Percentiles rank a stretch among this genome's conserved stretches.
phyloP scores from a whole-genome alignment of 2,329 filamentous ascomycete genomes.

The Paradendryphiella salina region DNA sequence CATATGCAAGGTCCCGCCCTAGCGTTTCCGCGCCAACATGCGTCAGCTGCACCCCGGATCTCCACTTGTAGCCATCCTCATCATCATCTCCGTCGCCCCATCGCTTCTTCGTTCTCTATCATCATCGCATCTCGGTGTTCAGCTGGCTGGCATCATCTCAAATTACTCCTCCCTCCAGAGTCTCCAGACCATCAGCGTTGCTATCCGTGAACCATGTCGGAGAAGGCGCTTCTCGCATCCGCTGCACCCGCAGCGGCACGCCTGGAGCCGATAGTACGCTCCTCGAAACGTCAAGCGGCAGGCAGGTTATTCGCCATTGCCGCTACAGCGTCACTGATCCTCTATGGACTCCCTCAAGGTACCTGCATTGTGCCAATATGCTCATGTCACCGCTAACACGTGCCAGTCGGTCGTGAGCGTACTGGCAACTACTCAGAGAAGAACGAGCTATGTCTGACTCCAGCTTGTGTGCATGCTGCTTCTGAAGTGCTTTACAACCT shows the following conservation, averaged over 20 bases:
- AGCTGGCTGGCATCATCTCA: conserved; percentile 29
- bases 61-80: conserved; percentile 24
- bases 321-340: conserved; percentile 23
- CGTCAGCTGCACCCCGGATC: conserved; percentile 28
- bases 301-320: conserved; percentile 25
- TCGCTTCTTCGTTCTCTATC: conserved; percentile 9
- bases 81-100: conserved; percentile 12
- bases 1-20: conserved; percentile 20
- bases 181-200: neutral
- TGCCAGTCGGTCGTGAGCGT: conserved; percentile 11
- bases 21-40: conserved; percentile 19
- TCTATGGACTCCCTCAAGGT: conserved; percentile 26
- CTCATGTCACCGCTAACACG: neutral
- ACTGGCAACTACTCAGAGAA: conserved; percentile 9
- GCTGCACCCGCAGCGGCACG: conserved; percentile 15
- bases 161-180: neutral
- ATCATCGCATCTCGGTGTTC: conserved; percentile 19
- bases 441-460: conserved; percentile 55
- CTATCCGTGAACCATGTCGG: conserved; percentile 20
- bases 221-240: conserved; percentile 28
- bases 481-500: conserved; percentile 66
- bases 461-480: conserved; percentile 65
- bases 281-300: conserved; percentile 13
- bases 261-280: conserved; percentile 18
- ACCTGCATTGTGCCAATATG: neutral